Evolutionary conservation across 371 early-diverging fungal species (phyloP).

Genomic region (Haplosporangium sp.): DNA sequence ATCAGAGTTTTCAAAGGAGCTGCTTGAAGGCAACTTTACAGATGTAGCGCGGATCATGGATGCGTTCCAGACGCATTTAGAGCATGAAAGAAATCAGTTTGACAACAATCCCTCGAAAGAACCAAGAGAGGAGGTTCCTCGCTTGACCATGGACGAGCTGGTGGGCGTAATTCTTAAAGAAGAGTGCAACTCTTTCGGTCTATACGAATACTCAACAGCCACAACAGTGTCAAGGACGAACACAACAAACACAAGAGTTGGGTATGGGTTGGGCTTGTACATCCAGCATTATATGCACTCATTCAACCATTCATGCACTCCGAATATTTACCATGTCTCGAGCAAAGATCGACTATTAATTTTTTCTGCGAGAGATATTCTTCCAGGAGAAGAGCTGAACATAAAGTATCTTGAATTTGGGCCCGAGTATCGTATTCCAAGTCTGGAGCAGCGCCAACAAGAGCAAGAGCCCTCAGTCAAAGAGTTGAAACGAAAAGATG

Average conservation of each 20-base stretch:
- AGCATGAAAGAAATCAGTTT: background rate
- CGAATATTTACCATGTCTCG: constrained; percentile 29
- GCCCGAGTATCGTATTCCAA: constrained; percentile 14
- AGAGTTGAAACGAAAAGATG: background rate
- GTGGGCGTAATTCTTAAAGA: constrained; percentile 20
- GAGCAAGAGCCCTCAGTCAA: background rate
- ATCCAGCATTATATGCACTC: background rate
- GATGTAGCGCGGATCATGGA: constrained; percentile 27
- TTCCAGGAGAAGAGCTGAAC: constrained; percentile 19
- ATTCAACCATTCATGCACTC: constrained; percentile 35
- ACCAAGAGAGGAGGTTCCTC: background rate
- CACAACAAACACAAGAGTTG: background rate
- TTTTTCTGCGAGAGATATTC: constrained; percentile 24
- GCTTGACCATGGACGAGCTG: constrained; percentile 16
- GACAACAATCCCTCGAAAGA: background rate
- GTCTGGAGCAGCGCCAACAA: background rate
- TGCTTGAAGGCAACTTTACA: constrained; percentile 14
- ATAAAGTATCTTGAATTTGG: constrained; percentile 27
- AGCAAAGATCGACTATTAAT: constrained; percentile 13
- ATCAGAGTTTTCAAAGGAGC: background rate
- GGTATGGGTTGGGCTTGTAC: constrained; percentile 16
- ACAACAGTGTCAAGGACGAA: background rate
- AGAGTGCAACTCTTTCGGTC: constrained; percentile 38
- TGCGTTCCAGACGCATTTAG: constrained; percentile 22
- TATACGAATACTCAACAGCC: constrained; percentile 17